Conservation (phyloP, 768 basidiomycete genomes). For the Gloeopeniophorella convolvens region DNA sequence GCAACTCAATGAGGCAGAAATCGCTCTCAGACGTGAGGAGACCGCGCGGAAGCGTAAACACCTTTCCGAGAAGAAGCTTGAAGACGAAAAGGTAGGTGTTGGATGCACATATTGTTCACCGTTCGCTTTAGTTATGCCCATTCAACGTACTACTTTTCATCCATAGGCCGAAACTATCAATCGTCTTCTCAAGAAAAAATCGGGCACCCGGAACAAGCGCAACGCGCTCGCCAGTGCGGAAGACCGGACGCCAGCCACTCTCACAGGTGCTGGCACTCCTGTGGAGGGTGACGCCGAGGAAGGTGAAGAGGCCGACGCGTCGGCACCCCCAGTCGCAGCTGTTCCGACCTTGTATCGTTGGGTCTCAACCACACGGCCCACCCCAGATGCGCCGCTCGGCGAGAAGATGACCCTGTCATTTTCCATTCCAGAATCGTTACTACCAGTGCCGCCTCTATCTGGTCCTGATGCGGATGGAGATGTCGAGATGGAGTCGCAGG, state of each 20-base stretch:
- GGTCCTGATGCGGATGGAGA: neutral
- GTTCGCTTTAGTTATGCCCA: neutral
- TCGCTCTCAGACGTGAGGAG: conserved; percentile 71
- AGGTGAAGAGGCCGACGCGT: conserved; percentile 36
- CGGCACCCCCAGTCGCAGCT: conserved; percentile 18
- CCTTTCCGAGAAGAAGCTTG: conserved; percentile 74
- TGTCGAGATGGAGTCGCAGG: conserved; percentile 20
- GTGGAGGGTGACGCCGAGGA: conserved; percentile 33
- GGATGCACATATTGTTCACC: conserved; percentile 24
- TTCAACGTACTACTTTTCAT: neutral
- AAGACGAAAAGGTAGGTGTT: conserved; percentile 89
- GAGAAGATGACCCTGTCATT: conserved; percentile 43
- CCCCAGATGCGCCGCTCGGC: neutral
- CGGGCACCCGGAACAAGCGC: conserved; percentile 56
- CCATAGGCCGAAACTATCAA: conserved; percentile 80
- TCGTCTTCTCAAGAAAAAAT: conserved; percentile 80
- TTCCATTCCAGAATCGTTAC: conserved; percentile 41
- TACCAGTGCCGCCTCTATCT: conserved; percentile 21
- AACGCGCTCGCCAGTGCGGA: conserved; percentile 43
- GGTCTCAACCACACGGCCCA: conserved; percentile 49
- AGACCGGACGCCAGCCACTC: conserved; percentile 34
- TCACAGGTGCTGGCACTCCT: conserved; percentile 26
- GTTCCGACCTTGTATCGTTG: conserved; percentile 63
- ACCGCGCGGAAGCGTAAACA: conserved; percentile 78
- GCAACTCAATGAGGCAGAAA: conserved; percentile 61